Conservation (phyloP, 1,139 yeast species). For the Trichomonascaceae sp. region DNA sequence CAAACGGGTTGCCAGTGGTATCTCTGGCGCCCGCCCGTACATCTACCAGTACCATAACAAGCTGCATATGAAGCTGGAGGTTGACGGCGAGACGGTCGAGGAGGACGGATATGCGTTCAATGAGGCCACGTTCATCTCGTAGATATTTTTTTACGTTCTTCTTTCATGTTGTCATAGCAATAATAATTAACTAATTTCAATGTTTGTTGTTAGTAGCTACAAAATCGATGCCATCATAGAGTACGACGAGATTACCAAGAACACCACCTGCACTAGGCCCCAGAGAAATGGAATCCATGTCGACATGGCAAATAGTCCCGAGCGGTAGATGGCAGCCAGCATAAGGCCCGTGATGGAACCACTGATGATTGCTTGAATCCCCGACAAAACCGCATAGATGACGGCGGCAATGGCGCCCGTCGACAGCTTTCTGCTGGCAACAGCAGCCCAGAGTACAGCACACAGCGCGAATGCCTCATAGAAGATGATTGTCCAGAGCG, state of each 20-base stretch:
- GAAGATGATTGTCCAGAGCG: slow-evolving; percentile 67
- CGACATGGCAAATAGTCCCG: slow-evolving; percentile 64
- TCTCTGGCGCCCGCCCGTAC: slow-evolving; percentile 90
- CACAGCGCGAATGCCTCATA: slow-evolving; percentile 45
- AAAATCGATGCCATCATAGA: slow-evolving; percentile 35
- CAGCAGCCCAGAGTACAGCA: slow-evolving; percentile 53
- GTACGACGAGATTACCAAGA: slow-evolving; percentile 54
- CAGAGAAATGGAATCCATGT: slow-evolving; percentile 89
- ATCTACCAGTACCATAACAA: slow-evolving; percentile 77
- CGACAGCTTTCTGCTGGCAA: slow-evolving; percentile 33
- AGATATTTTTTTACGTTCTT: slow-evolving; percentile 15
- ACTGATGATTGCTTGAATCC: slow-evolving; percentile 49
- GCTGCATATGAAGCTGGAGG: slow-evolving; percentile 17
- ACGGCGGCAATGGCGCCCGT: slow-evolving; percentile 33
- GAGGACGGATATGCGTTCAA: slow-evolving; percentile 63
- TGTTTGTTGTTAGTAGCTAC: slow-evolving; percentile 12
- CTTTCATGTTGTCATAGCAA: slow-evolving; percentile 23
- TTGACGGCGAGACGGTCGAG: slow-evolving; percentile 26
- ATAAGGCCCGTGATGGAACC: slow-evolving; percentile 70
- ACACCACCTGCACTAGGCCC: slow-evolving; percentile 55
- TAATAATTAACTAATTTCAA: slow-evolving; percentile 10
- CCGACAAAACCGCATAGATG: slow-evolving; percentile 32
- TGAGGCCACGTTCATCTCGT: slow-evolving; percentile 61
- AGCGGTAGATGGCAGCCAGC: slow-evolving; percentile 53
- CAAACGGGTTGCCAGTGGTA: slow-evolving; percentile 84